Percentiles rank a stretch among this genome's conserved stretches.
phyloP scores from a whole-genome alignment of 768 basidiomycete genomes.

The Thelephora ganbajun region DNA sequence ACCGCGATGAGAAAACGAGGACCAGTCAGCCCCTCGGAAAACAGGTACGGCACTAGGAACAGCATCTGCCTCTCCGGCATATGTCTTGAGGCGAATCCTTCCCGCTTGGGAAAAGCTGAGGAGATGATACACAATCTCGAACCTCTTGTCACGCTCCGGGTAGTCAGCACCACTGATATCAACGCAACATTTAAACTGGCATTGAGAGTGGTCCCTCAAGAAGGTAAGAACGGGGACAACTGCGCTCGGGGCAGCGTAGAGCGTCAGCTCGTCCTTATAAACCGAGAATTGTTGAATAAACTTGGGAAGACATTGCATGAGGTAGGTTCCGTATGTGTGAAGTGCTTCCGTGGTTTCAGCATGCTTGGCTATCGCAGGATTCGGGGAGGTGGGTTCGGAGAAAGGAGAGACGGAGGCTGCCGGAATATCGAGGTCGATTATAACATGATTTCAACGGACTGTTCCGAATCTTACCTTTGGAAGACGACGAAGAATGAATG shows the following conservation, averaged over 20 bases:
- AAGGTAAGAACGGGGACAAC: slow-evolving; percentile 81
- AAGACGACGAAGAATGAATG: slow-evolving; percentile 15
- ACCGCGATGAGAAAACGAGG: slow-evolving; percentile 1
- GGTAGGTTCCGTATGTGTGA: slow-evolving; percentile 87
- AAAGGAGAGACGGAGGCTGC: slow-evolving; percentile 68
- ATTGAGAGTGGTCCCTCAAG: slow-evolving; percentile 89
- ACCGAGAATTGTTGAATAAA: slow-evolving; percentile 97
- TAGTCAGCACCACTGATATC: slow-evolving; percentile 95
- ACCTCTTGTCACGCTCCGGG: slow-evolving; percentile 84
- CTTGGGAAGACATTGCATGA: slow-evolving; percentile 88
- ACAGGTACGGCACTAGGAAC: slow-evolving; percentile 72
- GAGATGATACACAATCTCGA: slow-evolving; percentile 95
- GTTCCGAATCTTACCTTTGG: slow-evolving; percentile 28
- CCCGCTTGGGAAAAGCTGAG: slow-evolving; percentile 68
- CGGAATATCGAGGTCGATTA: neutral
- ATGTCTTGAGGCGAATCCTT: slow-evolving; percentile 93
- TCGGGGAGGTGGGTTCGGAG: slow-evolving; percentile 77
- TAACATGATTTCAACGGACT: neutral
- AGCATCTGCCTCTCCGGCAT: slow-evolving; percentile 83
- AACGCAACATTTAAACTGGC: slow-evolving; percentile 85
- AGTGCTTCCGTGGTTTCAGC: slow-evolving; percentile 63
- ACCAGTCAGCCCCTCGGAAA: slow-evolving; percentile 94
- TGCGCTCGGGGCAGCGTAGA: slow-evolving; percentile 75
- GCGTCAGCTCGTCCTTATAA: slow-evolving; percentile 86
- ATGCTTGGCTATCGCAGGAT: slow-evolving; percentile 63